Evolutionary conservation across 371 early-diverging fungal genomes (phyloP).

Genomic region (Nosema muscidifuracis): DNA sequence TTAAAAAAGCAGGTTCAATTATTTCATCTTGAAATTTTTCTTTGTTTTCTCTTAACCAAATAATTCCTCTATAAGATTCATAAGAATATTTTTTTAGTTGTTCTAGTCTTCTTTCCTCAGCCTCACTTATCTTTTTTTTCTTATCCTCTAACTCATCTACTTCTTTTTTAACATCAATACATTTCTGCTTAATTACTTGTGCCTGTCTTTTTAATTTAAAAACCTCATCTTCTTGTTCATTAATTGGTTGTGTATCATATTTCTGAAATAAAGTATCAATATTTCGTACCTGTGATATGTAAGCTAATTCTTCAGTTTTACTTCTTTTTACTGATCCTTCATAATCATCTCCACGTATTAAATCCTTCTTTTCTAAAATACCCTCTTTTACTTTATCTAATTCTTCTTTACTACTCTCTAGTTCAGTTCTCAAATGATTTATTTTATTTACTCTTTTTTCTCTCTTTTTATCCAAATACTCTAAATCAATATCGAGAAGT

Average conservation of each 20-base stretch:
- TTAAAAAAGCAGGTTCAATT: constrained; percentile 60
- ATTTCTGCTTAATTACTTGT: constrained; percentile 41
- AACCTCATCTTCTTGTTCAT: constrained; percentile 40
- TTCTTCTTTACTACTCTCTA: constrained; percentile 44
- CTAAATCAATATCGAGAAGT: constrained; percentile 21
- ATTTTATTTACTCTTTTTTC: constrained; percentile 9
- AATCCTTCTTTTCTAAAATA: not conserved
- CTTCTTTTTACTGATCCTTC: not conserved
- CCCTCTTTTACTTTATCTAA: not conserved
- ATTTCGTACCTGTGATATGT: not conserved
- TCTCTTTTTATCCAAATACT: constrained; percentile 29
- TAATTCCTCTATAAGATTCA: constrained; percentile 62
- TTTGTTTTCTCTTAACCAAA: constrained; percentile 55
- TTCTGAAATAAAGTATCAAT: constrained; percentile 7
- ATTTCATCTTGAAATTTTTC: constrained; percentile 55
- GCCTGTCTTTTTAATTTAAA: constrained; percentile 29
- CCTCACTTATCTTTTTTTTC: constrained; percentile 41
- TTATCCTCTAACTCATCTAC: constrained; percentile 43
- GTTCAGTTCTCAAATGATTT: constrained; percentile 16
- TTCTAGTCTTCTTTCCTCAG: constrained; percentile 48
- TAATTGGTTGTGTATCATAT: constrained; percentile 3
- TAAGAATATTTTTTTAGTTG: constrained; percentile 52
- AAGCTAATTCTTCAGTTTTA: not conserved
- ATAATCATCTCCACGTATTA: not conserved
- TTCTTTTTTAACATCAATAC: constrained; percentile 31